Conservation (phyloP, 2,329 filamentous ascomycete genomes). For the Colletotrichum melonis region DNA sequence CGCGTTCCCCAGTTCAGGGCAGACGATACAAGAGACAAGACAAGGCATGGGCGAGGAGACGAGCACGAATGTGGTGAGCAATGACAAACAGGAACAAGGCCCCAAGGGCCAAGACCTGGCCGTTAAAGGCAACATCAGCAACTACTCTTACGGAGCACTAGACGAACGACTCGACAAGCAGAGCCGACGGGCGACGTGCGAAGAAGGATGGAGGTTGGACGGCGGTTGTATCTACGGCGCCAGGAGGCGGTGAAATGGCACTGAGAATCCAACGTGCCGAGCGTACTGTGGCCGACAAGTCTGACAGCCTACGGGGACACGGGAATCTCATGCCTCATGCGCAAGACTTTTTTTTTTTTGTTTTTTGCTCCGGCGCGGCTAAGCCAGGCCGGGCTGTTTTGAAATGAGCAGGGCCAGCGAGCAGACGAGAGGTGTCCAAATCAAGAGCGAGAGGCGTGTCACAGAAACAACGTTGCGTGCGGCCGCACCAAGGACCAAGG, state of each 20-base stretch:
- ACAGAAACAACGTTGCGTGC: slow-evolving; percentile 30
- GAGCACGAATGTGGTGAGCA: not conserved
- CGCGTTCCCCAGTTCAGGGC: not conserved
- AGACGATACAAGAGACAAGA: not conserved
- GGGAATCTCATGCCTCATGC: not conserved
- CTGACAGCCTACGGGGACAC: not conserved
- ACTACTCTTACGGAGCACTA: no score
- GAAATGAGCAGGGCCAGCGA: slow-evolving; percentile 13
- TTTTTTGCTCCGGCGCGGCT: slow-evolving; percentile 1
- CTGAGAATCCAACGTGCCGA: slow-evolving; percentile 27
- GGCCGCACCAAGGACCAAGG: slow-evolving; percentile 15
- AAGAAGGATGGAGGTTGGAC: slow-evolving; percentile 28
- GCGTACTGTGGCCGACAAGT: slow-evolving; percentile 27
- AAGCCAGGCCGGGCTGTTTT: slow-evolving; percentile 32
- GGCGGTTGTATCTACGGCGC: slow-evolving; percentile 24
- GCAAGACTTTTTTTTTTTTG: not conserved
- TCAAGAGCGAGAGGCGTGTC: slow-evolving; percentile 4
- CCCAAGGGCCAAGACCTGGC: not conserved
- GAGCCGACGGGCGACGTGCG: slow-evolving; percentile 26
- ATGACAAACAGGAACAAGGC: not conserved
- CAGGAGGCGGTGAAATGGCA: slow-evolving; percentile 24
- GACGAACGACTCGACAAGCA: not conserved
- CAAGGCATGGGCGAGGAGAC: not conserved
- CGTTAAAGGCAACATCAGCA: not conserved
- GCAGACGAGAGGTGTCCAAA: not conserved